Conservation (phyloP, 345 rosid genomes). For the Cardamine resedifolia region DNA sequence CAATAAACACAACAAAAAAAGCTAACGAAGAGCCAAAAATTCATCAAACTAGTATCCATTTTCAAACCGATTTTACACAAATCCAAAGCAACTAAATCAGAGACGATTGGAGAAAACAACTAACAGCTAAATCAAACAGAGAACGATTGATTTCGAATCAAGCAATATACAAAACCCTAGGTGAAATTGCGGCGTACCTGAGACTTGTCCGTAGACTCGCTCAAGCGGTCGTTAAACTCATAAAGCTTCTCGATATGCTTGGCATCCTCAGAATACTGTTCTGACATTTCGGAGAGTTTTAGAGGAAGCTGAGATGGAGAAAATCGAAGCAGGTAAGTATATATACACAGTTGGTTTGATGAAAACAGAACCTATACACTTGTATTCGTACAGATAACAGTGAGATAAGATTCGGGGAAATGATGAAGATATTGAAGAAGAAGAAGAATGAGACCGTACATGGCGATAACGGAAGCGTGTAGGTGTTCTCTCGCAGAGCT, state of each 20-base stretch:
- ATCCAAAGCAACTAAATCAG: too few relatives aligned
- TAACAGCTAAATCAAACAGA: background rate
- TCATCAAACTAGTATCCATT: background rate
- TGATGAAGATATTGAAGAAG: background rate
- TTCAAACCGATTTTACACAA: background rate
- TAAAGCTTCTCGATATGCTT: conserved; percentile 83
- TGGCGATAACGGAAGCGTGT: conserved; percentile 7
- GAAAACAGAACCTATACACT: background rate
- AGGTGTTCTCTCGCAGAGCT: background rate
- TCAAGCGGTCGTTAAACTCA: conserved; percentile 88
- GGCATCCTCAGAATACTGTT: conserved; percentile 50
- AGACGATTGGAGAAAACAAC: too few relatives aligned
- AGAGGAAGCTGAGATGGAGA: conserved; percentile 38
- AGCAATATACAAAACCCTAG: conserved; percentile 24
- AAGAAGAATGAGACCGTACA: conserved; percentile 9
- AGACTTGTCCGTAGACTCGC: conserved; percentile 82
- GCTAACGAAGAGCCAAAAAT: background rate
- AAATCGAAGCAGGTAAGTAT: conserved; percentile 12
- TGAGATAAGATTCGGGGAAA: background rate
- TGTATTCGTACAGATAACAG: background rate
- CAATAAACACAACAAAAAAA: background rate
- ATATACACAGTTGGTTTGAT: background rate
- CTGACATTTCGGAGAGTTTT: conserved; percentile 43
- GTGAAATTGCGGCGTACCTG: conserved; percentile 45
- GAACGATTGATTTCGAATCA: background rate